phyloP scores from a whole-genome alignment of 2,329 filamentous ascomycete species.

The Xylariales sp. region DNA sequence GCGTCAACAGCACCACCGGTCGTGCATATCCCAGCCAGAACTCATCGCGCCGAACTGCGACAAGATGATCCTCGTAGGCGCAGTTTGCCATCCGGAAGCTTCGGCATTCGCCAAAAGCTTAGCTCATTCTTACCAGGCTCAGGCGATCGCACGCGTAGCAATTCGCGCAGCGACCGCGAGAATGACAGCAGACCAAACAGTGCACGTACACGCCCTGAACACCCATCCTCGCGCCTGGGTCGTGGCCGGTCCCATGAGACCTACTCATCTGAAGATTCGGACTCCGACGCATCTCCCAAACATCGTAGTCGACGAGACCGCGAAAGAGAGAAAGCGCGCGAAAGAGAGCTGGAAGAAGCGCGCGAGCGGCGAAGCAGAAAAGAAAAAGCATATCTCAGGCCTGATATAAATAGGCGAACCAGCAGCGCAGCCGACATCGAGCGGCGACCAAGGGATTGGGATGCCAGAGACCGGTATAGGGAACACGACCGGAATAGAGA shows the following conservation, averaged over 20 bases:
- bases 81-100: constrained; percentile 21
- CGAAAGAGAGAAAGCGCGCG: constrained; percentile 17
- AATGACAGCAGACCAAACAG: constrained; percentile 8
- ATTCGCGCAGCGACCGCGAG: constrained; percentile 22
- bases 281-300: constrained; percentile 18
- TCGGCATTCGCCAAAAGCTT: constrained; percentile 22
- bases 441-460: constrained; percentile 22
- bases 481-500: constrained; percentile 14
- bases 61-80: constrained; percentile 20
- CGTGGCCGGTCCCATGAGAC: constrained; percentile 24
- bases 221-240: constrained; percentile 17
- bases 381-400: constrained; percentile 23
- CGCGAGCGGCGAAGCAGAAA: constrained; percentile 20
- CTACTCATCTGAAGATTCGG: constrained; percentile 23
- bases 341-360: constrained; percentile 22
- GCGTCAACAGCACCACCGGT: constrained; percentile 9
- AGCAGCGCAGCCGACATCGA: constrained; percentile 27
- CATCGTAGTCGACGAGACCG: constrained; percentile 13
- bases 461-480: constrained; percentile 14
- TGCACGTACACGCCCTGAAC: constrained; percentile 19
- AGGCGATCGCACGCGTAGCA: constrained; percentile 23
- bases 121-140: constrained; percentile 22
- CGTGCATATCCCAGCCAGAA: constrained; percentile 13
- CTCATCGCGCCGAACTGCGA: constrained; percentile 19
- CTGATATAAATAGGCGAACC: constrained; percentile 20